phyloP scores from a whole-genome alignment of 805 yeast species.

The Metschnikowia shivogae region DNA sequence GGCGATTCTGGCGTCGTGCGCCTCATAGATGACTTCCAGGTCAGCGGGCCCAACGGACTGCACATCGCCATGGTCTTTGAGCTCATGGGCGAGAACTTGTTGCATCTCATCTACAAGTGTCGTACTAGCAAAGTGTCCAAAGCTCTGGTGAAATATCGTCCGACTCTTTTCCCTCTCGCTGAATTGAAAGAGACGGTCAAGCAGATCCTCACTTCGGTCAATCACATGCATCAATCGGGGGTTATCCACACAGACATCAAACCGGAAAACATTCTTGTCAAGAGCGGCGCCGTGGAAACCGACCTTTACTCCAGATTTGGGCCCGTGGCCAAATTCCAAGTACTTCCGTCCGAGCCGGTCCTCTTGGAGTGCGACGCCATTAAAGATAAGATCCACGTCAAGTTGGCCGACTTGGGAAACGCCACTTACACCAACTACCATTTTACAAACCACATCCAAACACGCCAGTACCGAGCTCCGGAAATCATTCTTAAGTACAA shows the following conservation, averaged over 20 bases:
- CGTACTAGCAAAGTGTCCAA: constrained; percentile 40
- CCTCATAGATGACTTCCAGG: constrained; percentile 78
- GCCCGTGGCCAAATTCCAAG: constrained; percentile 5
- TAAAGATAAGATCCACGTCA: constrained; percentile 35
- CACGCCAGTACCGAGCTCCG: constrained; percentile 90
- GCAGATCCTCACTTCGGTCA: constrained; percentile 69
- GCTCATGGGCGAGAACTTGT: constrained; percentile 88
- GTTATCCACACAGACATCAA: constrained; percentile 71
- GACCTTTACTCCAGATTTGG: neutral
- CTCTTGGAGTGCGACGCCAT: neutral
- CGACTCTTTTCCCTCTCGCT: constrained; percentile 48
- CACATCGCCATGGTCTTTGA: constrained; percentile 98
- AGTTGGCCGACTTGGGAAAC: constrained; percentile 91
- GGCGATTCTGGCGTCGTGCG: constrained; percentile 58
- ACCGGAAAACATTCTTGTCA: constrained; percentile 54
- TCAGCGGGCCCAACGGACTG: constrained; percentile 84
- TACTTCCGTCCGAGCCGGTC: constrained; percentile 17
- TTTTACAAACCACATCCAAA: constrained; percentile 85
- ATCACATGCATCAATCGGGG: constrained; percentile 70
- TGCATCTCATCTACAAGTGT: constrained; percentile 78
- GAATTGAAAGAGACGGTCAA: constrained; percentile 79
- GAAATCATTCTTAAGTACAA: constrained; percentile 53
- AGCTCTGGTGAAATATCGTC: constrained; percentile 1
- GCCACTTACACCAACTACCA: constrained; percentile 81
- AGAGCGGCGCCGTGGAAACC: constrained; percentile 1